phyloP scores from a whole-genome alignment of 1,284 basidiomycete species.

The Trichosporon sp. region DNA sequence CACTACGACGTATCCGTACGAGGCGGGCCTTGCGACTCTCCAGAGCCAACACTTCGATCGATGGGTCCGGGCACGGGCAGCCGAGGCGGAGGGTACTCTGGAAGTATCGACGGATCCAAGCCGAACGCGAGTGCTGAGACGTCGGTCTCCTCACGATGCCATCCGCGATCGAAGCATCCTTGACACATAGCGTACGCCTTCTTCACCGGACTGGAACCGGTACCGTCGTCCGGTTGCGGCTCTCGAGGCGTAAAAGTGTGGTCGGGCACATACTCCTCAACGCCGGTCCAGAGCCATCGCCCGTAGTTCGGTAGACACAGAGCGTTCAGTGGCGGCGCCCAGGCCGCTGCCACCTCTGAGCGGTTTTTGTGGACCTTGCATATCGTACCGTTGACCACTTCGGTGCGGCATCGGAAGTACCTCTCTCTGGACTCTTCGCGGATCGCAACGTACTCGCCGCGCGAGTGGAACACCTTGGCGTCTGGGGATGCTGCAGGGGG shows the following conservation, averaged over 20 bases:
- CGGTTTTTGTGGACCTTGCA: background rate
- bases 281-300: background rate
- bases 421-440: background rate
- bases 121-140: background rate
- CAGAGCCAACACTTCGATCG: too few relatives aligned
- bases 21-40: too few relatives aligned
- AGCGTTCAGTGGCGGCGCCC: background rate
- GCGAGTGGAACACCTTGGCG: background rate
- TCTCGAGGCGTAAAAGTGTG: background rate
- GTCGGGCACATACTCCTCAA: background rate
- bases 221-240: background rate
- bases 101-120: background rate
- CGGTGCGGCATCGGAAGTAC: background rate
- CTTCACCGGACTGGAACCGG: background rate
- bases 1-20: too few relatives aligned
- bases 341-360: background rate
- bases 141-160: background rate
- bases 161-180: background rate
- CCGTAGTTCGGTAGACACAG: background rate
- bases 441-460: background rate
- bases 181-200: background rate
- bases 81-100: background rate
- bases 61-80: too few relatives aligned
- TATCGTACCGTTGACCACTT: background rate
- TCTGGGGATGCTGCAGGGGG: too few relatives aligned